phyloP scores from a whole-genome alignment of 306 rosid genomes.

The Luffa aegyptiaca region DNA sequence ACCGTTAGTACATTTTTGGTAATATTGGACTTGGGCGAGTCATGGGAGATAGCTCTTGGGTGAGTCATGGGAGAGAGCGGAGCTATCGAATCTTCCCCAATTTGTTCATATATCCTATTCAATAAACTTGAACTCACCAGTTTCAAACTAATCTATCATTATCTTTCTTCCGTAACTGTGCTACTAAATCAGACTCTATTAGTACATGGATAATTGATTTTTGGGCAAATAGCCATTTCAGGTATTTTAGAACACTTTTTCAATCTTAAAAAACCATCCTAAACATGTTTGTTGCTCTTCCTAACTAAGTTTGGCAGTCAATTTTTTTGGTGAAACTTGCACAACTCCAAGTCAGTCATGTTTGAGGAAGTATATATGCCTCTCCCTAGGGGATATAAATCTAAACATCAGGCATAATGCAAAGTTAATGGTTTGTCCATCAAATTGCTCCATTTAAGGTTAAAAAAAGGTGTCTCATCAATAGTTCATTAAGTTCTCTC shows the following conservation, averaged over 20 bases:
- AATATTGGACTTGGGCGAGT: background rate
- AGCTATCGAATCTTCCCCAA: background rate
- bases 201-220: background rate
- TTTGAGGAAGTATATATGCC: background rate
- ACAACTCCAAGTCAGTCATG: background rate
- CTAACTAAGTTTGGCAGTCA: background rate
- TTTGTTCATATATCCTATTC: background rate
- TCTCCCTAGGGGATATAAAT: background rate
- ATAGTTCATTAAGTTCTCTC: background rate
- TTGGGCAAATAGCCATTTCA: background rate
- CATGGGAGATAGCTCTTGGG: background rate
- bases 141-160: background rate
- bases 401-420: background rate
- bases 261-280: background rate
- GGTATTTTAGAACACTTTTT: background rate
- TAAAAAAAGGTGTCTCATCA: background rate
- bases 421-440: background rate
- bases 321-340: background rate
- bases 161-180: background rate
- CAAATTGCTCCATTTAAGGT: background rate
- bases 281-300: slow-evolving; percentile 1
- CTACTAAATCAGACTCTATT: background rate
- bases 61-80: background rate
- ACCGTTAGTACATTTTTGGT: background rate
- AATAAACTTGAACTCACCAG: background rate